A percentile compares a stretch with the other conserved stretches of the same genome.
Evolutionary conservation across 176 grass and related monocot genomes (phyloP).

Genomic region (Eleusine coracana): DNA sequence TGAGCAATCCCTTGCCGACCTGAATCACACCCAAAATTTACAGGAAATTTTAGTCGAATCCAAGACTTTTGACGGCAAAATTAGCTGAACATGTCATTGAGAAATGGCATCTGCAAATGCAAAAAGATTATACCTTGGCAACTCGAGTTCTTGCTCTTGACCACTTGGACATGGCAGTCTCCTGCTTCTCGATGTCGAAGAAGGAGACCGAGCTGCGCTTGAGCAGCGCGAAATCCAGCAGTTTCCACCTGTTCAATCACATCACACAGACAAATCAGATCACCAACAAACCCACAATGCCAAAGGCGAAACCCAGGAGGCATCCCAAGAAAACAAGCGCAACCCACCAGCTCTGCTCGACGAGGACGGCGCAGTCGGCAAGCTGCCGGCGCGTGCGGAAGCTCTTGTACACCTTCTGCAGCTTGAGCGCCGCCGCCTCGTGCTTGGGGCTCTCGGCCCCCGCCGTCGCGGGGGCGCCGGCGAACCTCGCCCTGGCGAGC

Average conservation of each 20-base stretch:
- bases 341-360: constrained; percentile 74
- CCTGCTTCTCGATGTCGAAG: constrained; percentile 81
- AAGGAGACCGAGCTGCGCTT: constrained; percentile 86
- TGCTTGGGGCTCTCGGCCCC: constrained; percentile 62
- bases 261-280: background rate
- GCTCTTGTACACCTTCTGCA: constrained; percentile 97
- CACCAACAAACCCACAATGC: background rate
- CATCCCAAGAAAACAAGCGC: background rate
- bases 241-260: constrained; percentile 57
- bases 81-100: background rate
- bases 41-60: background rate
- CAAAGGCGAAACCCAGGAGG: background rate
- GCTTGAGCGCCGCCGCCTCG: constrained; percentile 67
- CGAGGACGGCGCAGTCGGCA: constrained; percentile 80
- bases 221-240: constrained; percentile 72
- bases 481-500: constrained; percentile 47
- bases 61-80: background rate
- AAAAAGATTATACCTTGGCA: constrained; percentile 59
- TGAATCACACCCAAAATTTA: constrained; percentile 32
- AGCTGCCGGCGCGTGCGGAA: constrained; percentile 91
- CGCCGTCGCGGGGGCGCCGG: background rate
- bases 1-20: constrained; percentile 82
- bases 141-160: constrained; percentile 70
- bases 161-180: constrained; percentile 75
- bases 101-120: background rate